Base-by-base conservation (phyloP, 441 rosid species). In the Breynia disticha region DNA sequence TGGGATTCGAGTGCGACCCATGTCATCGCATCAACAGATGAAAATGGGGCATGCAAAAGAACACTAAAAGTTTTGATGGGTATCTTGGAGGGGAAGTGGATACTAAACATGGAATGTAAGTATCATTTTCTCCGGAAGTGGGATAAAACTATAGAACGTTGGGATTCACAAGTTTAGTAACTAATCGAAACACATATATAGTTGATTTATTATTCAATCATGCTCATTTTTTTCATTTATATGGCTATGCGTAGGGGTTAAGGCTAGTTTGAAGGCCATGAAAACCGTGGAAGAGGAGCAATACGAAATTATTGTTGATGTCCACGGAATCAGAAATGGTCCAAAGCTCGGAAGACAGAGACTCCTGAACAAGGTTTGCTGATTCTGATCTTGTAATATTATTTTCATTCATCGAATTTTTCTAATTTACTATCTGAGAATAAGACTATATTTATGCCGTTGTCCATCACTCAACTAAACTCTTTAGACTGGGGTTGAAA, bases 81-180 rank as follows among this genome's bases (percentile, higher is more conserved):
- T 32, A 80, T 89, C 68, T 73, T 89, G 76, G 91, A 83, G 80
- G 97, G 98, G 52, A 93, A 81, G 72, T 93, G 98, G 98, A 79
- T 89, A 60, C 69, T 93, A 62, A 79, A 50, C 59, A 60, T 83
- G 54, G 81, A 86, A 39, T 93, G 98, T 86, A 5, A 80, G 97
- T 77, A 45, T 47, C 53, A 17, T 46, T 56, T 32, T 45, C 48
- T 2, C 32, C 28, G 14, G 18, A 11, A 48, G 32, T 19, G 46
- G 10, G 20, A 48, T 42, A 18, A 20, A 24, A 47, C 55, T 11
- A 14, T 54, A 9, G n/a, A 59, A 11, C 7, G 43, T 24, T 51
- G 14, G 51, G 32, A 46, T 50, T 35, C 4, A 42, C 16, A 53
- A 48, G 46, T 15, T 41, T 15, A 41, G 44, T 3, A 15, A 11